These are phyloP conservation scores for Dactylellina cionopaga DNA, from an alignment of 2,329 filamentous ascomycete species.

Conservation along the genomic window DNA sequence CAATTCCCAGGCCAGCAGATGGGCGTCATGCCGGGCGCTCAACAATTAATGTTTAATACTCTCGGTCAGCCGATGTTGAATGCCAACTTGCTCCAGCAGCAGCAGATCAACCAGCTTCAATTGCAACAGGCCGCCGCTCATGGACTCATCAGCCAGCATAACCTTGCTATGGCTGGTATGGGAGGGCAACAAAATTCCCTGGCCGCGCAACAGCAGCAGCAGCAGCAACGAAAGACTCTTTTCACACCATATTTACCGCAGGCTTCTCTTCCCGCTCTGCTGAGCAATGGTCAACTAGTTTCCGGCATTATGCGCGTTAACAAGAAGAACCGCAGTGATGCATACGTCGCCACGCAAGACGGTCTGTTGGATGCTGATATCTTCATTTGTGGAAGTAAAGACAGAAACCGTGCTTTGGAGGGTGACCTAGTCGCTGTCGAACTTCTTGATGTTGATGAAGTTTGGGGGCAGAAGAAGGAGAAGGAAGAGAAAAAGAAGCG, in stretches of 20 bases:
- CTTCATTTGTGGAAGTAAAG: conserved; percentile 99
- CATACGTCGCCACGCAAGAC: conserved; percentile 94
- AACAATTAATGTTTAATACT: conserved; percentile 62
- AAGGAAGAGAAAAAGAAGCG: conserved; percentile 99
- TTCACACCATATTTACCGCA: conserved; percentile 98
- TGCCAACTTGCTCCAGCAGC: conserved; percentile 55
- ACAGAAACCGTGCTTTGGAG: conserved; percentile 94
- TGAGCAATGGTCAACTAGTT: conserved; percentile 91
- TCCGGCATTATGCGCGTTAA: conserved; percentile 97
- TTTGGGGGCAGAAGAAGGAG: conserved; percentile 98
- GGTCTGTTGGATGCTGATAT: conserved; percentile 92
- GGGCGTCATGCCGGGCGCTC: conserved; percentile 77
- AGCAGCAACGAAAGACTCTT: conserved; percentile 95
- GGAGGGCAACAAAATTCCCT: conserved; percentile 53
- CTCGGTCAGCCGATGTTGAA: conserved; percentile 75
- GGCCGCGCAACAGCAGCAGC: conserved; percentile 74
- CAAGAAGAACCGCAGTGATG: conserved; percentile 99
- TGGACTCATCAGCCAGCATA: conserved; percentile 74
- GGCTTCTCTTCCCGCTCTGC: conserved; percentile 87
- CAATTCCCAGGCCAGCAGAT: conserved; percentile 89
- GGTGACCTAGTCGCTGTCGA: conserved; percentile 96
- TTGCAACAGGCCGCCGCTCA: conserved; percentile 89
- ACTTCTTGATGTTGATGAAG: conserved; percentile 95
- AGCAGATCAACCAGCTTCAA: conserved; percentile 86
- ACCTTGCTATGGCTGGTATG: conserved; percentile 71